Conservation (phyloP, 805 yeast species). For the Hanseniaspora meyeri region DNA sequence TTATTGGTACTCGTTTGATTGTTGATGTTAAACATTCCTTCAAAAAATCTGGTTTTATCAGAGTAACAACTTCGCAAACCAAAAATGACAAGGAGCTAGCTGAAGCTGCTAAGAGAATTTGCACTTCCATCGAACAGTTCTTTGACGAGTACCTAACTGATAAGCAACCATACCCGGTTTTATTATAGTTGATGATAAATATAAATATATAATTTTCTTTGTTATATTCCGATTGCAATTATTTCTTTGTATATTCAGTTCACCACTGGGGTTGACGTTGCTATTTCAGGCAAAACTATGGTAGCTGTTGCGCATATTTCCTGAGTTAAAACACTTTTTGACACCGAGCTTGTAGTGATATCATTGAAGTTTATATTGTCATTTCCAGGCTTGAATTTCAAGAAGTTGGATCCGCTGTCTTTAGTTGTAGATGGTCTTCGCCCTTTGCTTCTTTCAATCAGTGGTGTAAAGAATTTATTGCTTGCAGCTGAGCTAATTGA, state of each 20-base stretch:
- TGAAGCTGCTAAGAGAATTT: constrained; percentile 44
- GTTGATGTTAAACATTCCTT: constrained; percentile 31
- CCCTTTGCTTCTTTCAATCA: not conserved
- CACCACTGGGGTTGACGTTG: not conserved
- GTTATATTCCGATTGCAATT: not conserved
- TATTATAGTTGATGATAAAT: not conserved
- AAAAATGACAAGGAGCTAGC: constrained; percentile 32
- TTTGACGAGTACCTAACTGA: constrained; percentile 21
- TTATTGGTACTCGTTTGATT: constrained; percentile 49
- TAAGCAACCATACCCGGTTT: not conserved
- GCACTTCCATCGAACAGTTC: constrained; percentile 36
- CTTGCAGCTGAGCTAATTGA: not conserved
- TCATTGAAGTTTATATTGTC: not conserved
- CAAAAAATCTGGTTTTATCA: constrained; percentile 38
- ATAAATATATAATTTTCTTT: no score
- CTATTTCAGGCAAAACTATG: not conserved
- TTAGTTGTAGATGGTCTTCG: not conserved
- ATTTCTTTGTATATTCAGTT: not conserved
- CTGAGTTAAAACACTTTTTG: constrained; percentile 3
- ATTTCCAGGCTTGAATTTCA: not conserved
- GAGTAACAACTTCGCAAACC: constrained; percentile 49
- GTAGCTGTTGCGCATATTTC: constrained; percentile 3
- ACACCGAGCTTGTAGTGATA: not conserved
- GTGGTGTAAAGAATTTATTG: not conserved
- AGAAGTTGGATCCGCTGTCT: not conserved